Conservation (phyloP, 495 filamentous ascomycete genomes). For the Penicillium herquei region DNA sequence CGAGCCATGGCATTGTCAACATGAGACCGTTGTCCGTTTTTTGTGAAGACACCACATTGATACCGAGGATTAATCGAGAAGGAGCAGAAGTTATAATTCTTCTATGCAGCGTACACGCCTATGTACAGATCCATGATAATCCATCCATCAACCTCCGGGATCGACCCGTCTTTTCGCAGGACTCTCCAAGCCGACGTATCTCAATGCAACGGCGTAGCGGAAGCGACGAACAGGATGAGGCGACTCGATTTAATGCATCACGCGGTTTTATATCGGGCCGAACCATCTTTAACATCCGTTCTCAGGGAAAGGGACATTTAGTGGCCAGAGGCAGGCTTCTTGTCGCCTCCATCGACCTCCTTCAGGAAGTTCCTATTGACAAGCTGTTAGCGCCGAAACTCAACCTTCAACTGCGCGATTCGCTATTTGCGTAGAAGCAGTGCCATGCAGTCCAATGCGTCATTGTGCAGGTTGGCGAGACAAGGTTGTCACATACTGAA, state of each 20-base stretch:
- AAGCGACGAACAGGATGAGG: constrained; percentile 17
- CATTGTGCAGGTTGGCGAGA: neutral
- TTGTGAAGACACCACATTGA: neutral
- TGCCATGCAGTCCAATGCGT: neutral
- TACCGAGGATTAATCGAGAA: neutral
- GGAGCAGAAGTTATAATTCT: constrained; percentile 24
- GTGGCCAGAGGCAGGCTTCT: constrained; percentile 57
- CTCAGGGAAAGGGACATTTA: constrained; percentile 34
- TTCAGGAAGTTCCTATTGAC: constrained; percentile 74
- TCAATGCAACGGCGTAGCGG: constrained; percentile 7
- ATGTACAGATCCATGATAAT: constrained; percentile 41
- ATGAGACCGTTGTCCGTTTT: no score
- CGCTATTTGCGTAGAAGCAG: neutral
- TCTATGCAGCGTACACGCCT: constrained; percentile 44
- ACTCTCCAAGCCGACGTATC: constrained; percentile 5
- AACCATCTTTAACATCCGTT: constrained; percentile 19
- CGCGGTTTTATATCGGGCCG: constrained; percentile 14
- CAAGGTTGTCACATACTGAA: constrained; percentile 68
- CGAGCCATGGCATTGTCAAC: no score
- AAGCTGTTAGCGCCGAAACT: constrained; percentile 8
- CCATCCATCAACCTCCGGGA: constrained; percentile 17
- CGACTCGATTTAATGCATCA: constrained; percentile 18
- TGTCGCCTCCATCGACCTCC: constrained; percentile 66
- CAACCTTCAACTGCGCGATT: neutral
- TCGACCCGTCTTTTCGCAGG: constrained; percentile 13